Percentiles rank a stretch among this genome's conserved stretches.
These are phyloP conservation scores for Coemansia sp. DNA, from an alignment of 192 early-diverging fungal species.

Conservation along the genomic window DNA sequence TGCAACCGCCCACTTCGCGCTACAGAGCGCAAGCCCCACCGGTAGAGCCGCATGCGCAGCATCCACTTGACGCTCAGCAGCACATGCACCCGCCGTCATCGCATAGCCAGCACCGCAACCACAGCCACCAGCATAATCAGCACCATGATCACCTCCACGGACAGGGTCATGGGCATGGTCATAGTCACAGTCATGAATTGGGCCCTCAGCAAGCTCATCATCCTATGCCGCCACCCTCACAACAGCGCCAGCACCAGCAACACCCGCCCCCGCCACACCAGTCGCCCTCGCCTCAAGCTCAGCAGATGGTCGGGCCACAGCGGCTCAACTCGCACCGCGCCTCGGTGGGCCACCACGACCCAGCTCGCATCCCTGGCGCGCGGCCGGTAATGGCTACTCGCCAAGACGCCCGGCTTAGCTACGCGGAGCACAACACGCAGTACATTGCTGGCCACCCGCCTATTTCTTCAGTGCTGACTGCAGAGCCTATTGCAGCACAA, in stretches of 20 bases:
- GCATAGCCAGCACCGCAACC: neutral
- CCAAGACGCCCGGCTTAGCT: slow-evolving; percentile 17
- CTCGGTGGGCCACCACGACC: neutral
- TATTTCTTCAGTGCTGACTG: slow-evolving; percentile 26
- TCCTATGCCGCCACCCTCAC: slow-evolving; percentile 5
- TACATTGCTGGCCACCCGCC: slow-evolving; percentile 19
- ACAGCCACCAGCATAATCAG: slow-evolving; percentile 4
- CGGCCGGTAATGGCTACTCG: slow-evolving; percentile 17
- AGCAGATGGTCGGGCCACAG: slow-evolving; percentile 22
- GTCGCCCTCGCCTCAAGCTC: slow-evolving; percentile 22
- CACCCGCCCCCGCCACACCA: slow-evolving; percentile 23
- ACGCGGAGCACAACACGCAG: slow-evolving; percentile 19
- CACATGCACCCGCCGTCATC: neutral
- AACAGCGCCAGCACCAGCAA: slow-evolving; percentile 14
- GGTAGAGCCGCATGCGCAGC: neutral
- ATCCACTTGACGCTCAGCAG: slow-evolving; percentile 5
- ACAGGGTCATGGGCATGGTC: neutral
- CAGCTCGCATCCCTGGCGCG: slow-evolving; percentile 12
- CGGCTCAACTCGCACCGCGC: slow-evolving; percentile 31
- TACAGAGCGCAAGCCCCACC: slow-evolving; percentile 3
- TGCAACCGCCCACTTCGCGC: slow-evolving; percentile 1
- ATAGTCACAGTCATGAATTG: neutral
- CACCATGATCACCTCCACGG: neutral
- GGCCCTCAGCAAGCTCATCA: slow-evolving; percentile 8
- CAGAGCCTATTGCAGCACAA: slow-evolving; percentile 14